Evolutionary conservation across 1,284 basidiomycete species (phyloP).

Genomic region (Ustilago nuda): DNA sequence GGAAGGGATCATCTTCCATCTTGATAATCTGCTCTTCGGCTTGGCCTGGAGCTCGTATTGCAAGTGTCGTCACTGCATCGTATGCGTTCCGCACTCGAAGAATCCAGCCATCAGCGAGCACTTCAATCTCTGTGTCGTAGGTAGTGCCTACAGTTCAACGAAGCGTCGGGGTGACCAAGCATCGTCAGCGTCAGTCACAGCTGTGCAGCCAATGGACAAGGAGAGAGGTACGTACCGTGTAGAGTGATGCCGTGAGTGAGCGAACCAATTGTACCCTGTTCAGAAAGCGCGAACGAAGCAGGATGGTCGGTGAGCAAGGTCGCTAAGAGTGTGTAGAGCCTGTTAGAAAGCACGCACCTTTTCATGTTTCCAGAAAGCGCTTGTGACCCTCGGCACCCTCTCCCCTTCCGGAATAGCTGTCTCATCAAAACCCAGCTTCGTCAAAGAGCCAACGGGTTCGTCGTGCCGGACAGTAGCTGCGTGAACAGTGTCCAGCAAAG

Average conservation of each 20-base stretch:
- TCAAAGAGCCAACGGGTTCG: conserved; percentile 35
- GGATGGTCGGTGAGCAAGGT: neutral
- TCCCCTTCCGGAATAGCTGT: conserved; percentile 15
- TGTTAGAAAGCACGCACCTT: conserved; percentile 11
- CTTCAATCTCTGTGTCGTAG: conserved; percentile 51
- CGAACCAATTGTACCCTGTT: conserved; percentile 34
- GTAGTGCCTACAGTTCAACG: conserved; percentile 11
- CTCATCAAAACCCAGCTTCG: conserved; percentile 45
- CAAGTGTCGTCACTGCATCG: conserved; percentile 20
- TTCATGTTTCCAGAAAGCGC: conserved; percentile 47
- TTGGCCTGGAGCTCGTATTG: conserved; percentile 22
- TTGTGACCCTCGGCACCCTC: conserved; percentile 47
- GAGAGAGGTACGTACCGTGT: conserved; percentile 24
- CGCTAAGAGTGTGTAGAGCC: no score
- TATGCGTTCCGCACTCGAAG: conserved; percentile 43
- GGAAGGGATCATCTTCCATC: conserved; percentile 46
- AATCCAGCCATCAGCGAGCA: conserved; percentile 54
- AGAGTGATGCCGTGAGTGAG: conserved; percentile 47
- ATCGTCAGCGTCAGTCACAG: neutral
- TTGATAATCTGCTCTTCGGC: conserved; percentile 24
- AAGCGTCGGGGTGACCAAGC: no score
- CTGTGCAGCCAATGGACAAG: neutral
- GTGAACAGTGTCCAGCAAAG: conserved; percentile 25
- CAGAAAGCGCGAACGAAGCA: neutral
- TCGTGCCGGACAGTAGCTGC: conserved; percentile 29